These are phyloP conservation scores for Chrysoporthe cubensis DNA, from an alignment of 2,329 filamentous ascomycete genomes.

Conservation along the genomic window DNA sequence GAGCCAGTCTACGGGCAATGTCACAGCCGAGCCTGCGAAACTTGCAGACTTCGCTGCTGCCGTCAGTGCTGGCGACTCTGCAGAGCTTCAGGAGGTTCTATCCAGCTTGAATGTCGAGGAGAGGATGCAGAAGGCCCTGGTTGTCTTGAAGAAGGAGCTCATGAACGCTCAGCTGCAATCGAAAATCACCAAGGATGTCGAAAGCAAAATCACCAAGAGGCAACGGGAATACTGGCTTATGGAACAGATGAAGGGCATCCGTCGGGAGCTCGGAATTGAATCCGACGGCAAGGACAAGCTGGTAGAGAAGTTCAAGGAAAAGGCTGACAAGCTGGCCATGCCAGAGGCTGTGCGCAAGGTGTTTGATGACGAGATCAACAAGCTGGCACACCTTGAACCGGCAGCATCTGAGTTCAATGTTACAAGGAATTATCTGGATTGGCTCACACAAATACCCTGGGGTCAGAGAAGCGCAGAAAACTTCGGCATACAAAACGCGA, in stretches of 20 bases:
- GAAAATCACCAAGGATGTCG: constrained; percentile 97
- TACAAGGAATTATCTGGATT: constrained; percentile 96
- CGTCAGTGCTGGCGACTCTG: constrained; percentile 90
- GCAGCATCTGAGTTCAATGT: constrained; percentile 98
- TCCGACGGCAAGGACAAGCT: constrained; percentile 98
- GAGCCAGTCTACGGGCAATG: constrained; percentile 91
- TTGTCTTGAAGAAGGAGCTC: constrained; percentile 95
- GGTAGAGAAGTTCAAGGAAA: constrained; percentile 96
- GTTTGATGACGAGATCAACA: constrained; percentile 97
- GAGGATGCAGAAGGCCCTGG: constrained; percentile 85
- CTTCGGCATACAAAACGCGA: constrained; percentile 90
- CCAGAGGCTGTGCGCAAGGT: constrained; percentile 95
- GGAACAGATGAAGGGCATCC: constrained; percentile 99
- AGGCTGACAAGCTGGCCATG: constrained; percentile 92
- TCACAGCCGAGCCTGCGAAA: constrained; percentile 92
- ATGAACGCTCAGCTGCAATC: constrained; percentile 97
- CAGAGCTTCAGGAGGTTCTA: constrained; percentile 90
- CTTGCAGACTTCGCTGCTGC: constrained; percentile 96
- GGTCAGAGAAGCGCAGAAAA: constrained; percentile 94
- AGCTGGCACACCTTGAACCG: constrained; percentile 91
- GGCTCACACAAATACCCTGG: constrained; percentile 98
- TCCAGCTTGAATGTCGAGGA: constrained; percentile 90
- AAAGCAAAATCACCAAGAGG: constrained; percentile 94
- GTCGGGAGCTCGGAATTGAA: constrained; percentile 91
- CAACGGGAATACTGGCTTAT: constrained; percentile 98